A percentile compares a stretch with the other conserved stretches of the same genome.
These are phyloP conservation scores for Takakia lepidozioides DNA, from an alignment of 225 moss, liverwort and hornwort species.

Conservation along the genomic window DNA sequence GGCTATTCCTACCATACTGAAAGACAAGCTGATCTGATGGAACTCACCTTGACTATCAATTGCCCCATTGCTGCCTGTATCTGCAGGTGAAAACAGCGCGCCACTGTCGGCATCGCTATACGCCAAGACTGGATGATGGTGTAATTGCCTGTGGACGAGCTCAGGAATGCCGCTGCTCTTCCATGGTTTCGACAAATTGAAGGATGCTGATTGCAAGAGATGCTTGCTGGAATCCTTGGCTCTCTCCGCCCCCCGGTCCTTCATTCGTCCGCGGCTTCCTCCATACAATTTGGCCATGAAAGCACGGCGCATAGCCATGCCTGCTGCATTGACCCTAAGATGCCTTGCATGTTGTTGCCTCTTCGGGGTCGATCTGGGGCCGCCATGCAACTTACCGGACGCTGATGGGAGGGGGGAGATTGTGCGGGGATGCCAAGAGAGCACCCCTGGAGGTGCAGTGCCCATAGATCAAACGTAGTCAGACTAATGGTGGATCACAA, in stretches of 20 bases:
- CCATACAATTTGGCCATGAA: constrained; percentile 41
- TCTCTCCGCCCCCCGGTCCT: constrained; percentile 14
- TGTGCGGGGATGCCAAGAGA: constrained; percentile 57
- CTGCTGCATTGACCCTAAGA: constrained; percentile 29
- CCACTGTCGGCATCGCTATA: constrained; percentile 54
- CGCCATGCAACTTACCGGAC: constrained; percentile 8
- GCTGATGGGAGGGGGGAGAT: constrained; percentile 18
- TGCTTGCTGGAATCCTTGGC: constrained; percentile 7
- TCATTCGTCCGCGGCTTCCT: constrained; percentile 31
- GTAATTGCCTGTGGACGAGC: constrained; percentile 34
- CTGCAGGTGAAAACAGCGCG: constrained; percentile 33
- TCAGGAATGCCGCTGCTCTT: constrained; percentile 29
- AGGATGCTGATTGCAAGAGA: constrained; percentile 16
- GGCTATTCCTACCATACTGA: no score
- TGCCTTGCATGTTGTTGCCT: constrained; percentile 28
- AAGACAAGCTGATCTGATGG: no score
- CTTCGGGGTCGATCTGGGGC: constrained; percentile 22
- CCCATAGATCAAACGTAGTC: constrained; percentile 42
- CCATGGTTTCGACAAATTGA: constrained; percentile 39
- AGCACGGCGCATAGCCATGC: constrained; percentile 36
- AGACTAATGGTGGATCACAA: no score
- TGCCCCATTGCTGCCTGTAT: constrained; percentile 41
- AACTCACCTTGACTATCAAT: constrained; percentile 48
- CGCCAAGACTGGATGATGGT: constrained; percentile 16
- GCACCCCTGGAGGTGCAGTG: constrained; percentile 70